A percentile compares a stretch with the other conserved stretches of the same genome.
Evolutionary conservation across 495 filamentous ascomycete genomes (phyloP).

Genomic region (Penicillium atrosanguineum): DNA sequence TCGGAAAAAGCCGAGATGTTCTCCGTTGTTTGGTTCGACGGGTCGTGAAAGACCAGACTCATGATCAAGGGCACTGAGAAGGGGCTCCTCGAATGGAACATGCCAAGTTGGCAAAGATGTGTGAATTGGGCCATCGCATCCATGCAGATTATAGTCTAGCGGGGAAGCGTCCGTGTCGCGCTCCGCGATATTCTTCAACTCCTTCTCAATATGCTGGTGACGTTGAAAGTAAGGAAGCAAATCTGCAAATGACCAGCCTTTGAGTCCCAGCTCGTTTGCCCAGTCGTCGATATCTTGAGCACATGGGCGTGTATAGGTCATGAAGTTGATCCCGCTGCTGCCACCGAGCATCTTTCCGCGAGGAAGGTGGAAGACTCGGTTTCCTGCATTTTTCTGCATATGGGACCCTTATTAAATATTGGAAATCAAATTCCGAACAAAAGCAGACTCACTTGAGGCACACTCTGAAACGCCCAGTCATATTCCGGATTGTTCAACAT

Average conservation of each 20-base stretch:
- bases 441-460: slow-evolving; percentile 16
- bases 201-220: slow-evolving; percentile 14
- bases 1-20: slow-evolving; percentile 17
- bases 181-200: slow-evolving; percentile 1
- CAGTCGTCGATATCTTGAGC: slow-evolving; percentile 41
- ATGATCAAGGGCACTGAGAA: slow-evolving; percentile 3
- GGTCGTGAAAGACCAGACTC: slow-evolving; percentile 3
- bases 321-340: slow-evolving; percentile 19
- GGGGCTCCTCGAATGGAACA: slow-evolving; percentile 6
- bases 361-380: slow-evolving; percentile 9
- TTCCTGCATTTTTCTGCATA: slow-evolving; percentile 2
- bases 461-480: slow-evolving; percentile 21
- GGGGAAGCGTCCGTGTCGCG: not conserved
- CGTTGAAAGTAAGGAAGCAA: slow-evolving; percentile 42
- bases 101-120: slow-evolving; percentile 2
- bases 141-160: not conserved
- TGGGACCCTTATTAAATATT: no score
- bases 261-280: slow-evolving; percentile 40
- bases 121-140: not conserved
- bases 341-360: slow-evolving; percentile 24
- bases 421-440: no score
- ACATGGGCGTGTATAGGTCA: slow-evolving; percentile 34
- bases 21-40: slow-evolving; percentile 10
- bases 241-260: slow-evolving; percentile 42
- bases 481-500: slow-evolving; percentile 19